Base-by-base conservation (phyloP, 257 asterid genomes). In the Jasminum sambac region DNA sequence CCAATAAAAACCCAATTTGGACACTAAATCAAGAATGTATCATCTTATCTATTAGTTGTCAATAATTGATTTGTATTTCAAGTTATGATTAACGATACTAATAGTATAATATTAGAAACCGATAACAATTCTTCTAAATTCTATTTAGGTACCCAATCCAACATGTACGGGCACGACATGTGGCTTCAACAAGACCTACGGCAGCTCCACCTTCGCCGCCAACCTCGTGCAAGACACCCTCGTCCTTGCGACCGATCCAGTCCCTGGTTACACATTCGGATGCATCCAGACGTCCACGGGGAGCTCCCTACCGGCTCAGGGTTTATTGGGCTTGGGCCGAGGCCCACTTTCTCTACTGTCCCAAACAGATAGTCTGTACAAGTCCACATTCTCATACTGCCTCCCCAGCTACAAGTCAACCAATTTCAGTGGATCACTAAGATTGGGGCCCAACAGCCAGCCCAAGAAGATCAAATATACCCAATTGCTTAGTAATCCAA, bases 351-450 rank as follows among this genome's bases (percentile, higher is more conserved):
- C 98, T 0, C 74, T 91, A 0, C 1, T 84, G 69, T 74, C 94
- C 46, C 98, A 91, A 63, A 73, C 90, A 7, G 64, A 61, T 0
- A 78, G 75, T 55, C 87, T 89, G n/a, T 91, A 88, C 75, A 37
- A 76, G 57, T 84, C 90, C 74, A 85, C 87, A 46, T 91, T 91
- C 81, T 91, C 98, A 13, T 91, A 91, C 78, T 91, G 98, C 81
- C 78, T 91, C 24, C 96, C 98, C 0, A 78, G 87, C 76, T 89
- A 84, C 81, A 89, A 81, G 59, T 76, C 95, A 10, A 68, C 74
- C n/a, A 81, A 78, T 14, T 87, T 83, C 66, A 57, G 84, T 1
- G 98, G 98, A 1, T 80, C 93, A 0, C 76, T 91, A 30, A 74
- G 90, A 70, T 55, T 91, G 21, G 96, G 98, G 41, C 95, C 91